Evolutionary conservation across 2,329 filamentous ascomycete genomes (phyloP), one percentile per base, ranked within the genome.

Genomic region (Arthrobotrys megalospora): DNA sequence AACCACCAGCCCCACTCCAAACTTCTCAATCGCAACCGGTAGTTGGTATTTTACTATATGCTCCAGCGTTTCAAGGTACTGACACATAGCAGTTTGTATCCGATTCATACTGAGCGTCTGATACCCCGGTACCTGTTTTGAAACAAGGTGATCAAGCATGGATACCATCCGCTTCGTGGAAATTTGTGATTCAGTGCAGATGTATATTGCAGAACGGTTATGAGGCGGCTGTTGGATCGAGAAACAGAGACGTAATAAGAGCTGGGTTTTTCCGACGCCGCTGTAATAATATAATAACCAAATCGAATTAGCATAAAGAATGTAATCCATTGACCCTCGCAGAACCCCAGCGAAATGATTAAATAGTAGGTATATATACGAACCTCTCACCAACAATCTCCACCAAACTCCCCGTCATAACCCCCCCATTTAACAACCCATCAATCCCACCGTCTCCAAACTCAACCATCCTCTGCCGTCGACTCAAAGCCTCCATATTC

Each of bases 31-130:
- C 32, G 94, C 91, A 16, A 97, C 91, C 0, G 96, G 96, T 5
- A 98, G 90, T 84, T 99, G 96, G 84, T 93, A 98, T 80, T 90
- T 91, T 28, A 98, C 87, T 82, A 99, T 97, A 85, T 98, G 95
- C 76, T 98, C 95, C 85, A 99, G 96, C 0, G 92, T 91, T 85
- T 98, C 96, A 70, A 98, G 90, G 83, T 98, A 94, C 36, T 93
- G 92, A 8, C 93, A 94, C 62, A 91, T 90, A 80, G 96, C 92
- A 83, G 91, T 93, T 81, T 94, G 88, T 80, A 99, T 91, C 80
- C 88, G 87, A 83, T 93, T 90, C 4, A 97, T 87, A 0, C 92
- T 92, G 0, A 94, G 90, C 21, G 19, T 82, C 80, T 6, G 83
- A 71, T 0, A 85, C 88, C 83, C 21, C 81, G 81, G 28, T 84